Evolutionary conservation across 306 rosid genomes (phyloP), one percentile per base, ranked within the genome.

Genomic region (Corylus heterophylla): DNA sequence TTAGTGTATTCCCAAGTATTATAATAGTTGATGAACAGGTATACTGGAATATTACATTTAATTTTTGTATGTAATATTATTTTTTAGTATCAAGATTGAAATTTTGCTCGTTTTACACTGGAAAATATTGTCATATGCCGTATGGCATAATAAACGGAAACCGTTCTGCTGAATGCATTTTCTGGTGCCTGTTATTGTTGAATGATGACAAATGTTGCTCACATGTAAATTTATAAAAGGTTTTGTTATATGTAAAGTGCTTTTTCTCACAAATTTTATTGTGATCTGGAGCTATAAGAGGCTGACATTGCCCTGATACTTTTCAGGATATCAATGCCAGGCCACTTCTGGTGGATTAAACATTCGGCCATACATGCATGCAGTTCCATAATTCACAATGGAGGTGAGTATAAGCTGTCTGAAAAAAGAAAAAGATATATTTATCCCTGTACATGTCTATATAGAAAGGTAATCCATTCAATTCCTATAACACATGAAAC

Each of bases 301-400:
- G 67, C 76, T 76, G 63, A 68, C 44, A 16, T 78, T 75, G 70
- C 75, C 37, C 13, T 20, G 55, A 76, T 77, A 37, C 73, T 80
- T 80, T 86, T 74, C 92, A 90, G 97, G 92, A 87, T 85, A 80
- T 69, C 77, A 47, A 48, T 56, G 39, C 83, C 85, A 50, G 35
- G 82, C 85, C 88, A 82, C 35, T 79, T 80, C 71, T 71, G 83
- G 76, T 79, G 91, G 87, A 80, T 79, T 77, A 78, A 69, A 79
- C 66, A 87, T 82, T 83, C 93, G 54, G 72, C 86, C 37, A 79
- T 86, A 42, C 76, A 77, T 44, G 81, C 63, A 8, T 70, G 63
- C 59, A 77, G 73, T 78, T 78, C 78, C 66, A 31, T 61, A 59
- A 74, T 58, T 22, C 78, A 77, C 48, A 29, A 51, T 74, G 82